These are phyloP conservation scores for Albugo laibachii DNA, from an alignment of 352 stramenopile genomes.

Conservation along the genomic window DNA sequence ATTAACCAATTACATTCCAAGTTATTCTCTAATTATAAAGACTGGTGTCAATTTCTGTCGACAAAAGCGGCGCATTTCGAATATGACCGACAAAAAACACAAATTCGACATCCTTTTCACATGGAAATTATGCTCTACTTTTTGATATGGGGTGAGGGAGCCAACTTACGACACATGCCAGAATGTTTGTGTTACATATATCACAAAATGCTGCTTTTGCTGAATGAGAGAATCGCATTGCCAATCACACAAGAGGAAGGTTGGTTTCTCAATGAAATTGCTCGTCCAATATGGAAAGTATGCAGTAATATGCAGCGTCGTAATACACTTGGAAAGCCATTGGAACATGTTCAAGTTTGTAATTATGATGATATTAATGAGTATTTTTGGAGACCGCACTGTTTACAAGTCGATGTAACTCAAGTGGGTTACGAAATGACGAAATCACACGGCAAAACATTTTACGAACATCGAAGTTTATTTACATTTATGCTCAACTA, in stretches of 20 bases:
- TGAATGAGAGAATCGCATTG: slow-evolving; percentile 35
- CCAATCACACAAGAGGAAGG: slow-evolving; percentile 20
- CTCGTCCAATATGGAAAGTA: slow-evolving; percentile 40
- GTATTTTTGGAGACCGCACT: slow-evolving; percentile 61
- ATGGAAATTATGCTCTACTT: slow-evolving; percentile 92
- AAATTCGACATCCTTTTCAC: slow-evolving; percentile 35
- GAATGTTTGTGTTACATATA: slow-evolving; percentile 94
- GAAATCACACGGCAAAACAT: slow-evolving; percentile 53
- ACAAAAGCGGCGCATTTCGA: slow-evolving; percentile 2
- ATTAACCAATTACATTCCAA: slow-evolving; percentile 34
- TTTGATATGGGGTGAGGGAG: slow-evolving; percentile 91
- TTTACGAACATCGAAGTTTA: slow-evolving; percentile 56
- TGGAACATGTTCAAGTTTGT: slow-evolving; percentile 43
- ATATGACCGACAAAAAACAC: slow-evolving; percentile 13
- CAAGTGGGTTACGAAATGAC: slow-evolving; percentile 25
- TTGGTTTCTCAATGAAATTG: slow-evolving; percentile 38
- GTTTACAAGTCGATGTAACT: slow-evolving; percentile 27
- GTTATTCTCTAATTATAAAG: slow-evolving; percentile 36
- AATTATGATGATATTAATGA: slow-evolving; percentile 74
- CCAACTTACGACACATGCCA: slow-evolving; percentile 90
- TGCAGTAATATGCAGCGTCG: slow-evolving; percentile 41
- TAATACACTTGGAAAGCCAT: slow-evolving; percentile 33
- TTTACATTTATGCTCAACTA: slow-evolving; percentile 61
- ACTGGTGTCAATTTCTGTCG: slow-evolving; percentile 38
- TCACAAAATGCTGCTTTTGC: slow-evolving; percentile 47